Conservation (phyloP, 768 basidiomycete species). For the Guyanaporus albipodus region DNA sequence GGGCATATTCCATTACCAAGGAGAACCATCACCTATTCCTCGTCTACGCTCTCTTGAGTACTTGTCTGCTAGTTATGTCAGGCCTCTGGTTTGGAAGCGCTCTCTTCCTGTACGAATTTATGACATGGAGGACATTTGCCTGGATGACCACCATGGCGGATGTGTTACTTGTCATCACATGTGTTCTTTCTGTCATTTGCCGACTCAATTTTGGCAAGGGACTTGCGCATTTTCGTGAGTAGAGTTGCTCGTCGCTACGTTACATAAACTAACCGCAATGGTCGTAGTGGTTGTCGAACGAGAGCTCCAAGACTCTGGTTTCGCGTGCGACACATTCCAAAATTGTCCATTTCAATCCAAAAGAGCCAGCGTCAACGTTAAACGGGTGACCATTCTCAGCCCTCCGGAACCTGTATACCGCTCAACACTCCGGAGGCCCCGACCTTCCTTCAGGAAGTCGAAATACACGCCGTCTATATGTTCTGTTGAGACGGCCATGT, state of each 20-base stretch:
- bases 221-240: conserved; percentile 49
- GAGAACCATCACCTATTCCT: conserved; percentile 40
- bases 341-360: not conserved
- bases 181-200: conserved; percentile 45
- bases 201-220: conserved; percentile 53
- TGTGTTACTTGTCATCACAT: conserved; percentile 38
- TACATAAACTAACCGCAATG: not conserved
- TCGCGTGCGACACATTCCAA: conserved; percentile 14
- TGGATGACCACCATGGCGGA: conserved; percentile 41
- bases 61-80: conserved; percentile 37
- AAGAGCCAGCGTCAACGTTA: not conserved
- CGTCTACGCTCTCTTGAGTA: conserved; percentile 37
- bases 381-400: not conserved
- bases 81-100: conserved; percentile 42
- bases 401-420: not conserved
- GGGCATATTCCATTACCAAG: conserved; percentile 45
- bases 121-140: conserved; percentile 41
- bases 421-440: not conserved
- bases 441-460: not conserved
- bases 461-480: not conserved
- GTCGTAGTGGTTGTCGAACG: conserved; percentile 14
- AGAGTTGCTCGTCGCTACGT: too few species aligned
- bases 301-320: conserved; percentile 15
- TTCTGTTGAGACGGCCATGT: not conserved
- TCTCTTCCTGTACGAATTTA: conserved; percentile 34